phyloP scores from a whole-genome alignment of 192 early-diverging fungal genomes.

The Rhizoclosmatium sp. region DNA sequence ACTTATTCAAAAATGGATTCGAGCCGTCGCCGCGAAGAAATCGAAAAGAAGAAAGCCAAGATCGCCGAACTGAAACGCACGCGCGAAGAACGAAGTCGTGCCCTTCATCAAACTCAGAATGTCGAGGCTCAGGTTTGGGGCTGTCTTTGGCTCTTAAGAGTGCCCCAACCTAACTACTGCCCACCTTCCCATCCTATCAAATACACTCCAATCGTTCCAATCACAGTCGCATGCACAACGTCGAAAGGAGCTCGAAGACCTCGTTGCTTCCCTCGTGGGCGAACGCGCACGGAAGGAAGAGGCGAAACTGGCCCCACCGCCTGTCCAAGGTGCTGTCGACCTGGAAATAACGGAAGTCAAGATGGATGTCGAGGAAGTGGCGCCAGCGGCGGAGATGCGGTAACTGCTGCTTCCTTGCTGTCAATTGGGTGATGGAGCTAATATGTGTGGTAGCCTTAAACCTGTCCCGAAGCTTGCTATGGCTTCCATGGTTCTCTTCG shows the following conservation, averaged over 20 bases:
- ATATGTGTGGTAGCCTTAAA: slow-evolving; percentile 31
- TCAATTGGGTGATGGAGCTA: slow-evolving; percentile 17
- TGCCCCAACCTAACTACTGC: neutral
- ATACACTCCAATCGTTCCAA: neutral
- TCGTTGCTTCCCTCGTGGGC: slow-evolving; percentile 86
- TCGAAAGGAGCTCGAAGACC: slow-evolving; percentile 81
- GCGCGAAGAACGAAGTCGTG: slow-evolving; percentile 75
- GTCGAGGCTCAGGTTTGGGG: slow-evolving; percentile 10
- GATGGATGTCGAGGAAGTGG: neutral
- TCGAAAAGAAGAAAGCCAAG: slow-evolving; percentile 92
- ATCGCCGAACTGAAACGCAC: slow-evolving; percentile 85
- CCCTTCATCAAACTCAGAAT: neutral
- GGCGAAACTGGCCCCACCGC: slow-evolving; percentile 1
- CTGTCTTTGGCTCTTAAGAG: neutral
- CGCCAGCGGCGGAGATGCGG: neutral
- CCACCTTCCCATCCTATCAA: slow-evolving; percentile 30
- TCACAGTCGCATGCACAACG: slow-evolving; percentile 41
- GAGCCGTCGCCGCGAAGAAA: slow-evolving; percentile 52
- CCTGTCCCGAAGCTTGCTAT: slow-evolving; percentile 68
- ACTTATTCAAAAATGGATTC: slow-evolving; percentile 4
- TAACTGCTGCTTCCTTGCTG: neutral
- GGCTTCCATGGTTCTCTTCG: slow-evolving; percentile 81
- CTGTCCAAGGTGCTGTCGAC: neutral
- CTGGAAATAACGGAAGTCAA: neutral
- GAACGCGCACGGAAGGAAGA: slow-evolving; percentile 54